Conservation (phyloP, 352 stramenopile species). For the Globisporangium yorkense region DNA sequence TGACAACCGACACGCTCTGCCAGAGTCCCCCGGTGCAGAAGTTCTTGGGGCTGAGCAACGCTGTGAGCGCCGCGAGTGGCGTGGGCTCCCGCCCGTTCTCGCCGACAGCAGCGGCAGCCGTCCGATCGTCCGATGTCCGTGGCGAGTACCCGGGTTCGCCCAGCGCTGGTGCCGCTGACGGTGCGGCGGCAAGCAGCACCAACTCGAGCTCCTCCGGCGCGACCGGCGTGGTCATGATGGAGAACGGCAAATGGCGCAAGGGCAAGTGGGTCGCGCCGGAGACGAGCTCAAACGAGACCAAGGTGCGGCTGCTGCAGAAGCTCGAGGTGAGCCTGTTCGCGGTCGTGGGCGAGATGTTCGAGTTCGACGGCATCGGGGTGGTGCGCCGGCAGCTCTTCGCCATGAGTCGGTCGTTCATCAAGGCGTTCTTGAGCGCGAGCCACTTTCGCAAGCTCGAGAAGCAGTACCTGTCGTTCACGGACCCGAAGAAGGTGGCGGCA, state of each 20-base stretch:
- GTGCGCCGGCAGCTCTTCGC: conserved; percentile 80
- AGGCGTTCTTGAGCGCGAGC: conserved; percentile 70
- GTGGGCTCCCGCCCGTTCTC: conserved; percentile 3
- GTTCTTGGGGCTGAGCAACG: conserved; percentile 51
- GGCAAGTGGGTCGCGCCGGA: conserved; percentile 56
- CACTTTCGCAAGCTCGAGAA: conserved; percentile 80
- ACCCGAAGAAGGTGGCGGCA: conserved; percentile 54
- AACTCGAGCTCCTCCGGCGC: conserved; percentile 7
- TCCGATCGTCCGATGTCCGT: background rate
- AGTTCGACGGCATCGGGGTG: conserved; percentile 81
- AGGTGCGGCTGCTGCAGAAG: conserved; percentile 75
- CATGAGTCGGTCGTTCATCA: conserved; percentile 78
- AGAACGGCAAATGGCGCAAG: conserved; percentile 65
- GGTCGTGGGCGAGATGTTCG: conserved; percentile 71
- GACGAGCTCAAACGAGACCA: conserved; percentile 67
- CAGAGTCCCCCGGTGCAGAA: conserved; percentile 72
- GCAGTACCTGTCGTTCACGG: conserved; percentile 76
- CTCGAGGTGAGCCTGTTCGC: conserved; percentile 78
- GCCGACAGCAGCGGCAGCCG: background rate
- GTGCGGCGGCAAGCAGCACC: background rate
- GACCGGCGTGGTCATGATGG: conserved; percentile 33
- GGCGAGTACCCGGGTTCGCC: background rate
- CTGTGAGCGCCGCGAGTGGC: background rate
- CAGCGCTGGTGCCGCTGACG: background rate
- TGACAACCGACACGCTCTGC: conserved; percentile 63